A percentile compares a stretch with the other conserved stretches of the same genome.
Conservation (phyloP, 768 basidiomycete species). For the Termitomyces sp. region DNA sequence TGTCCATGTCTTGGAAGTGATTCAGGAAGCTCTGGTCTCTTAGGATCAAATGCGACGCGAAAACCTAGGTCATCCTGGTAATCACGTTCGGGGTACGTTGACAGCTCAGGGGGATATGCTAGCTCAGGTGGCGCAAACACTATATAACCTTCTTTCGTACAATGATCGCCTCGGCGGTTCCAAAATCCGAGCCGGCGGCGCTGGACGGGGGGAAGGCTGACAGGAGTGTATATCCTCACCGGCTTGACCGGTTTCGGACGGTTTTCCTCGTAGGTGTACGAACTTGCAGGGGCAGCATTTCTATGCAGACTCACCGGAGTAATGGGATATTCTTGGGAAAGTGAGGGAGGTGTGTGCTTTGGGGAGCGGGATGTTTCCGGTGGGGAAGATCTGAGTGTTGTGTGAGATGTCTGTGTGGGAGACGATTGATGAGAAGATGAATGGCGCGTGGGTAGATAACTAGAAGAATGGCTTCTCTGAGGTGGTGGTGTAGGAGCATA, state of each 20-base stretch:
- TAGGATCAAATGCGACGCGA: constrained; percentile 38
- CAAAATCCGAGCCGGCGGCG: constrained; percentile 51
- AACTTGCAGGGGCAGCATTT: constrained; percentile 6
- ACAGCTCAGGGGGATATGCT: constrained; percentile 62
- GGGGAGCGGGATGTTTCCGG: constrained; percentile 7
- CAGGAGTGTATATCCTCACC: constrained; percentile 14
- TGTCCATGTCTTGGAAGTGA: constrained; percentile 42
- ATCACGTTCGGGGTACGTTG: constrained; percentile 52
- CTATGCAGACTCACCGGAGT: constrained; percentile 2
- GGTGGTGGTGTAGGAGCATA: constrained; percentile 9
- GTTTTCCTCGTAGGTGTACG: constrained; percentile 14
- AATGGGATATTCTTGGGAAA: neutral
- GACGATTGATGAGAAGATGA: constrained; percentile 10
- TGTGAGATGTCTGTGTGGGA: constrained; percentile 2
- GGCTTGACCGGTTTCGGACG: constrained; percentile 15
- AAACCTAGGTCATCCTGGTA: constrained; percentile 55
- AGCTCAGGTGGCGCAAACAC: constrained; percentile 62
- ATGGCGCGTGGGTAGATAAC: neutral
- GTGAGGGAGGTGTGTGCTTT: constrained; percentile 9
- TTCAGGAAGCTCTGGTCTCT: constrained; percentile 57
- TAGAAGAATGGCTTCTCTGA: constrained; percentile 1
- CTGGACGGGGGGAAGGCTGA: constrained; percentile 27
- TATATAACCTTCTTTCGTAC: constrained; percentile 52
- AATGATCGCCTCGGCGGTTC: constrained; percentile 76
- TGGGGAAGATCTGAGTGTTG: neutral